Conservation (phyloP, 805 yeast genomes). For the Schwanniomyces yamadae region DNA sequence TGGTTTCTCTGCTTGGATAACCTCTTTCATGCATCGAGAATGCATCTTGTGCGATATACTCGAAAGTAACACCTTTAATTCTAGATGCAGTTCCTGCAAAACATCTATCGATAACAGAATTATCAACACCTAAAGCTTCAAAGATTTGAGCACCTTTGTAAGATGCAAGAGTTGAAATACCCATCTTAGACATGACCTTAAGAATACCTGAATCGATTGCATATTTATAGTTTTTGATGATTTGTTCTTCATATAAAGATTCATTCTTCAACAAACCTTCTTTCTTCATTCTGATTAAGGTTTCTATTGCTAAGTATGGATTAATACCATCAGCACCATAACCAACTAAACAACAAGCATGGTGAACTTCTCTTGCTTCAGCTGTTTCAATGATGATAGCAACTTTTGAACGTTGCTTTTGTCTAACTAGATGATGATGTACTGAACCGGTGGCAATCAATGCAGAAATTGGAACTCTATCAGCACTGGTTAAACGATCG, state of each 20-base stretch:
- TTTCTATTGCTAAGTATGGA: slow-evolving; percentile 92
- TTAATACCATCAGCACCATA: slow-evolving; percentile 97
- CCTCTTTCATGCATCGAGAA: slow-evolving; percentile 92
- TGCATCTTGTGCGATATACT: slow-evolving; percentile 95
- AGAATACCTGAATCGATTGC: slow-evolving; percentile 89
- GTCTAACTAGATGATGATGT: slow-evolving; percentile 93
- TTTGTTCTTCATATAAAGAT: slow-evolving; percentile 54
- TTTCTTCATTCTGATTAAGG: slow-evolving; percentile 76
- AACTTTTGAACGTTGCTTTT: slow-evolving; percentile 93
- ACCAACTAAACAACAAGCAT: slow-evolving; percentile 89
- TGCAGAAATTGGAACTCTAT: slow-evolving; percentile 79
- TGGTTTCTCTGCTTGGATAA: slow-evolving; percentile 72
- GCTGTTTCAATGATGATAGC: slow-evolving; percentile 91
- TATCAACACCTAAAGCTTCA: slow-evolving; percentile 94
- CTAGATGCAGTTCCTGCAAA: slow-evolving; percentile 97
- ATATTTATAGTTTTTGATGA: slow-evolving; percentile 75
- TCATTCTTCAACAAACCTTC: slow-evolving; percentile 67
- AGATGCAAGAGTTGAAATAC: slow-evolving; percentile 96
- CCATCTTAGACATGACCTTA: slow-evolving; percentile 99
- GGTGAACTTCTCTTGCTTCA: slow-evolving; percentile 97
- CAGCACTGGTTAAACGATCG: slow-evolving; percentile 61
- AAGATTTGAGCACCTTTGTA: slow-evolving; percentile 99
- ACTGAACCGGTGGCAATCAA: slow-evolving; percentile 95
- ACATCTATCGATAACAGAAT: slow-evolving; percentile 91
- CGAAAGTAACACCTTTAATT: slow-evolving; percentile 93